Evolutionary conservation across 352 stramenopile species (phyloP).

Genomic region (Globisporangium nodosum): DNA sequence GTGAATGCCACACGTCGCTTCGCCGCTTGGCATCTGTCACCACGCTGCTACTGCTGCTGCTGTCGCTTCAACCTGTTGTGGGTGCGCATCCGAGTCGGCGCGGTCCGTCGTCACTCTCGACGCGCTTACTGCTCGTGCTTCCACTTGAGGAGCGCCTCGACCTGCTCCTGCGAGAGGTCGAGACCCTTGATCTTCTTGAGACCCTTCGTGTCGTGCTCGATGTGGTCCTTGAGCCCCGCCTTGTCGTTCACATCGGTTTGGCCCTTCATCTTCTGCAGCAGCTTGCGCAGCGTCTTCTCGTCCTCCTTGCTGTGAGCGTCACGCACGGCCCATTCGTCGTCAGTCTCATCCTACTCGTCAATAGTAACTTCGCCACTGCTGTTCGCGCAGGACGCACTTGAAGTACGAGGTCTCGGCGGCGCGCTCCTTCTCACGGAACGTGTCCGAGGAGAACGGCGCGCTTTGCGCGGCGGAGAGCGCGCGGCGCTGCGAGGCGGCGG

Average conservation of each 20-base stretch:
- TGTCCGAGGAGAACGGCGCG: constrained; percentile 37
- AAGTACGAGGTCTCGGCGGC: constrained; percentile 75
- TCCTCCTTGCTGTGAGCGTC: constrained; percentile 67
- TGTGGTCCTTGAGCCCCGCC: constrained; percentile 57
- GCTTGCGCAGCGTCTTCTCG: constrained; percentile 80
- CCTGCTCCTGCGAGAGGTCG: constrained; percentile 57
- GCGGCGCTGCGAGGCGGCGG: constrained; percentile 36
- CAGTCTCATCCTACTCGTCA: no score
- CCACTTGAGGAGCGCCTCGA: constrained; percentile 83
- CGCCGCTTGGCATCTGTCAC: neutral
- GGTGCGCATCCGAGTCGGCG: neutral
- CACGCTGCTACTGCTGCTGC: neutral
- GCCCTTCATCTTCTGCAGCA: constrained; percentile 85
- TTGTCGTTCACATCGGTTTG: constrained; percentile 67
- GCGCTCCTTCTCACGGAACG: constrained; percentile 65
- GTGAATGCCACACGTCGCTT: neutral
- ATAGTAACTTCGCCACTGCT: neutral
- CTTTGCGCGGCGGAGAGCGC: constrained; percentile 42
- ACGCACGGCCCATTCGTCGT: neutral
- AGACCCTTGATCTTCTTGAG: constrained; percentile 62
- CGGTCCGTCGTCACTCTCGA: no score
- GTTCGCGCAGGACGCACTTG: constrained; percentile 48
- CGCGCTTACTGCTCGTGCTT: constrained; percentile 79
- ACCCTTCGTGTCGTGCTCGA: constrained; percentile 71
- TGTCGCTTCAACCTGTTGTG: neutral